Evolutionary conservation across 1,139 yeast genomes (phyloP).

Genomic region (Taphrina deformans): DNA sequence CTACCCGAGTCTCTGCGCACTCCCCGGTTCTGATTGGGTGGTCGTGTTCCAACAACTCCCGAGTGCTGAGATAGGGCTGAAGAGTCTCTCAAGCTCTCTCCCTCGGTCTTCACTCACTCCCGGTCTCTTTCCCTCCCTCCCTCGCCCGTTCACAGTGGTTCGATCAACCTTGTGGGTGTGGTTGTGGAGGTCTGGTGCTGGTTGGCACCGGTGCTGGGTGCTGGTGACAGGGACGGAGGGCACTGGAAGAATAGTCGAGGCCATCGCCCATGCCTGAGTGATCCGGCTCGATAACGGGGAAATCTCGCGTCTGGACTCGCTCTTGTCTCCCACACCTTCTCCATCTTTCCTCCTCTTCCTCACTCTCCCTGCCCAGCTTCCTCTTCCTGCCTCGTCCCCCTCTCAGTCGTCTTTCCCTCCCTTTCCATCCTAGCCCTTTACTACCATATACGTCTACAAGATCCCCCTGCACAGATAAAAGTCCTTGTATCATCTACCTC

Average conservation of each 20-base stretch:
- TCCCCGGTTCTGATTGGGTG: background rate
- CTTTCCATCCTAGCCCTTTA: too few species aligned
- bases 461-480: background rate
- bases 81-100: background rate
- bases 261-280: too few species aligned
- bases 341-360: background rate
- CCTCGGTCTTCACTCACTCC: background rate
- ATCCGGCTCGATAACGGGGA: slow-evolving; percentile 8
- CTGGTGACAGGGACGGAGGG: too few species aligned
- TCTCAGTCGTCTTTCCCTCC: background rate
- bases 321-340: background rate
- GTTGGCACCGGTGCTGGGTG: too few species aligned
- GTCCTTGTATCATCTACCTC: background rate
- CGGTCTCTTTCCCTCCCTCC: background rate
- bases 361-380: background rate
- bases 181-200: too few species aligned
- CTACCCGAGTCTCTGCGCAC: background rate
- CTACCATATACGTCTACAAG: too few species aligned
- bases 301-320: background rate
- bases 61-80: background rate
- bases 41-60: background rate
- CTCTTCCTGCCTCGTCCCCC: background rate
- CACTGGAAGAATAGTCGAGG: too few species aligned
- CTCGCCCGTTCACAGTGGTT: background rate
- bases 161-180: background rate